Percentiles rank a stretch among this genome's conserved stretches.
phyloP scores from a whole-genome alignment of 2,329 filamentous ascomycete species.

The Neonectria neomacrospora region DNA sequence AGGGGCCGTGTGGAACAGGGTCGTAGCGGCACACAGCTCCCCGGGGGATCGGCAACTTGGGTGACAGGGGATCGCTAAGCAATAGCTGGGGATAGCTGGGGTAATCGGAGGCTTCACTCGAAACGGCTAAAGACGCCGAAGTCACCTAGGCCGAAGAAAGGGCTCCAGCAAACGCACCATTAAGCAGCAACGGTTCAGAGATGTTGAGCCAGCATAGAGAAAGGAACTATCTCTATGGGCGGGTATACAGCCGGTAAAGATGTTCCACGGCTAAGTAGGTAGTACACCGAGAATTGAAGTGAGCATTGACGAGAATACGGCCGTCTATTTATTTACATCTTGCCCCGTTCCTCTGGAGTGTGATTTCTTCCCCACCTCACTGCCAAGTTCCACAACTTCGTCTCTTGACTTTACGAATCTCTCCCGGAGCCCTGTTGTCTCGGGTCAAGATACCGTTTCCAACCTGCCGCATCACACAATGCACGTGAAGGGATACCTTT shows the following conservation, averaged over 20 bases:
- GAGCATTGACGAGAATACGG: not conserved
- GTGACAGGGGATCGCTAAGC: not conserved
- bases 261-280: not conserved
- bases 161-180: conserved; percentile 22
- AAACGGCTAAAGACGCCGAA: conserved; percentile 15
- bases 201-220: not conserved
- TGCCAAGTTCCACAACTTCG: not conserved
- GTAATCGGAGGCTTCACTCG: conserved; percentile 9
- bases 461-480: not conserved
- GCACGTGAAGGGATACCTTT: not conserved
- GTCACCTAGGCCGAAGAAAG: conserved; percentile 2
- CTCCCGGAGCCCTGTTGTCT: not conserved
- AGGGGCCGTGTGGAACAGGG: conserved; percentile 11
- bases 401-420: not conserved
- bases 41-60: conserved; percentile 16
- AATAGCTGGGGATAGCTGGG: conserved; percentile 4
- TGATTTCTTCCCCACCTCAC: not conserved
- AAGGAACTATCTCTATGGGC: not conserved
- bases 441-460: not conserved
- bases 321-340: not conserved
- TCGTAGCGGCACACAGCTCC: conserved; percentile 2
- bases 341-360: not conserved
- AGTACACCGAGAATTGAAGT: not conserved
- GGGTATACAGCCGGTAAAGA: not conserved
- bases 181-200: not conserved